Conservation (phyloP, 192 early-diverging fungal genomes). For the Gryganskiella cystojenkinii region DNA sequence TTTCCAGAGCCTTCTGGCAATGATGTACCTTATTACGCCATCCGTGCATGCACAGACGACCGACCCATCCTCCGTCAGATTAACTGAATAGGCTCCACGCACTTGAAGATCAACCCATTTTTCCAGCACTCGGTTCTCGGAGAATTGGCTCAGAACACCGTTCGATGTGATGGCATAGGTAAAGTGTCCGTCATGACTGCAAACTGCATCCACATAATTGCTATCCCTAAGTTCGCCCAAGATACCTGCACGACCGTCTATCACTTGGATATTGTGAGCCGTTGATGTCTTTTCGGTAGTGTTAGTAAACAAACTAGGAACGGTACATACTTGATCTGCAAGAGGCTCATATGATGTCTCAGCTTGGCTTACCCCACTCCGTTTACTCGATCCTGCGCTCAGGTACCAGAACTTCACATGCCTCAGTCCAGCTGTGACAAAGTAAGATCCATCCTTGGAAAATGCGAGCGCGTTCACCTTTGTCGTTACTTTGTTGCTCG, state of each 20-base stretch:
- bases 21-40: slow-evolving; percentile 72
- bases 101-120: slow-evolving; percentile 89
- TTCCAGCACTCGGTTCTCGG: slow-evolving; percentile 70
- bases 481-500: slow-evolving; percentile 71
- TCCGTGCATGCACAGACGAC: slow-evolving; percentile 80
- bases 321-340: too few species aligned
- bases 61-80: slow-evolving; percentile 60
- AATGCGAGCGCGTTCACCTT: slow-evolving; percentile 71
- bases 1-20: too few species aligned
- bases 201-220: slow-evolving; percentile 77
- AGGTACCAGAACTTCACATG: slow-evolving; percentile 89
- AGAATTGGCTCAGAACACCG: slow-evolving; percentile 75
- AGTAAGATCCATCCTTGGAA: slow-evolving; percentile 68
- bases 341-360: too few species aligned
- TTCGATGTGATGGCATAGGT: slow-evolving; percentile 78
- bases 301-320: too few species aligned
- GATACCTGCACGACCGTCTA: slow-evolving; percentile 77
- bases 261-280: slow-evolving; percentile 50
- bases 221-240: slow-evolving; percentile 74
- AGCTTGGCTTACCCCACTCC: slow-evolving; percentile 24
- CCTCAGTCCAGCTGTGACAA: slow-evolving; percentile 81
- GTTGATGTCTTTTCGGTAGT: slow-evolving; percentile 3
- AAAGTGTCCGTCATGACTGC: slow-evolving; percentile 53
- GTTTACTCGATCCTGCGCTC: slow-evolving; percentile 54
- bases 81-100: slow-evolving; percentile 67